Evolutionary conservation across 805 yeast genomes (phyloP).

Genomic region (Ogataea glucozyma): DNA sequence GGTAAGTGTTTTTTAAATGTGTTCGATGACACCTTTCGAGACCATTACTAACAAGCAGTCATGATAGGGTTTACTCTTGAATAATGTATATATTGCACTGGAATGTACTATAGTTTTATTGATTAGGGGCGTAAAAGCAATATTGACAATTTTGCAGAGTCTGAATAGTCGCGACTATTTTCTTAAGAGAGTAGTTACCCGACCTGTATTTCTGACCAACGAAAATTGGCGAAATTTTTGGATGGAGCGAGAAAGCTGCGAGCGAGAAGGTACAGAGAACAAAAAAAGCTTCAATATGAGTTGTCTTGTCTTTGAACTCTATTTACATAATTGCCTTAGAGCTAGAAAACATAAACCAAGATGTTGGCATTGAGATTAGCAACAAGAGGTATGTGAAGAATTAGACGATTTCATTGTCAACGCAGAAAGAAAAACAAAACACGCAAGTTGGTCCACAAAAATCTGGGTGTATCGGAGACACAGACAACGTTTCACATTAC

Average conservation of each 20-base stretch:
- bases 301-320: not conserved
- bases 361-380: conserved; percentile 36
- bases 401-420: not conserved
- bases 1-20: conserved; percentile 15
- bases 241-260: conserved; percentile 3
- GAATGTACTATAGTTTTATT: not conserved
- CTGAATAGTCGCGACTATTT: conserved; percentile 8
- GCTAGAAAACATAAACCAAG: conserved; percentile 13
- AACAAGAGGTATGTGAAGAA: conserved; percentile 31
- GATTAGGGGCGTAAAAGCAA: too few species aligned
- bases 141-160: too few species aligned
- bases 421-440: not conserved
- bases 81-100: not conserved
- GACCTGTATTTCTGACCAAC: conserved; percentile 22
- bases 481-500: not conserved
- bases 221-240: conserved; percentile 22
- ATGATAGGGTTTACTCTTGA: conserved; percentile 7
- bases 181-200: conserved; percentile 8
- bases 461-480: conserved; percentile 6
- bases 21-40: not conserved
- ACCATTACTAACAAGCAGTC: conserved; percentile 7
- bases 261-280: conserved; percentile 4
- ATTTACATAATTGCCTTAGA: not conserved
- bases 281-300: conserved; percentile 2
- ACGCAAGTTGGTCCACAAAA: not conserved